phyloP scores from a whole-genome alignment of 2,329 filamentous ascomycete genomes.

The Herpotrichia juniperi region DNA sequence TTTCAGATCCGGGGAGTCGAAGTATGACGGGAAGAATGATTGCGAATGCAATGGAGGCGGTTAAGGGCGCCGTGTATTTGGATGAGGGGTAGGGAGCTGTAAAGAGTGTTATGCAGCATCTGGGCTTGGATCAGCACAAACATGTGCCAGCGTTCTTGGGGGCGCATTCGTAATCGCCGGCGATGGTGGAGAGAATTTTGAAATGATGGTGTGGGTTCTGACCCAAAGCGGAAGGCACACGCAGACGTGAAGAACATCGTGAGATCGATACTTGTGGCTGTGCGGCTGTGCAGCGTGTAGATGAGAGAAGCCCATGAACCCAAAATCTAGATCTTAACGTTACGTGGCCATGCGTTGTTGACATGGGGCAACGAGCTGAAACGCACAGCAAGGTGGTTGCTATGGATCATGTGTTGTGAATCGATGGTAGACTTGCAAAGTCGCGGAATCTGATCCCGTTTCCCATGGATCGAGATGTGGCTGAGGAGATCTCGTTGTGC shows the following conservation, averaged over 20 bases:
- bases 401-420: background rate
- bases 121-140: background rate
- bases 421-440: background rate
- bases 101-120: background rate
- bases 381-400: background rate
- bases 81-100: background rate
- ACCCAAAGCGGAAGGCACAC: background rate
- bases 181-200: background rate
- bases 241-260: background rate
- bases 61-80: background rate
- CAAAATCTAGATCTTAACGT: background rate
- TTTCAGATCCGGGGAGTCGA: too few relatives aligned
- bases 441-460: background rate
- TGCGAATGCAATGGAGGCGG: background rate
- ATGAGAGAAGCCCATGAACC: too few relatives aligned
- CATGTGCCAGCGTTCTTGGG: background rate
- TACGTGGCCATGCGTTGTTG: background rate
- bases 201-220: background rate
- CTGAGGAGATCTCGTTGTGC: slow-evolving; percentile 1
- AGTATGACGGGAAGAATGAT: background rate
- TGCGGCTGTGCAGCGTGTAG: too few relatives aligned
- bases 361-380: slow-evolving; percentile 1
- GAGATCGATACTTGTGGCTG: background rate
- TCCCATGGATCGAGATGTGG: background rate
- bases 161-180: background rate